Evolutionary conservation across 2,329 filamentous ascomycete genomes (phyloP), one percentile per base, ranked within the genome.

Genomic region (Pyrenochaeta sp.): DNA sequence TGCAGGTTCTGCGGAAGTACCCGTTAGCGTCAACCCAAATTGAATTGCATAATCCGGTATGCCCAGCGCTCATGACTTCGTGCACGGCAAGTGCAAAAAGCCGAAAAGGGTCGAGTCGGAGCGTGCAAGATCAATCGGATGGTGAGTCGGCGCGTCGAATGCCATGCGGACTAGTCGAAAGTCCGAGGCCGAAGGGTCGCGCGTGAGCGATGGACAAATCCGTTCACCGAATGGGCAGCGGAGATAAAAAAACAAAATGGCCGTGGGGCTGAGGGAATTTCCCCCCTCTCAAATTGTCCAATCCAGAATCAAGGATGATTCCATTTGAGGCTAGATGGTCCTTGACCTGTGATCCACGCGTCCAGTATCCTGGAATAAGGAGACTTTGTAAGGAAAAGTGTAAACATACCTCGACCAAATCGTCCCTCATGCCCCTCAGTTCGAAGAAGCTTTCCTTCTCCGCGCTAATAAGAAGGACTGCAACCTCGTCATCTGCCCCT

Each of bases 401-500:
- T 31, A 42, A 49, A 61, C 77, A 56, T 75, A 84, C 82, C 74
- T 82, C 77, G 21, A 89, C 82, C 36, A 89, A 76, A 7, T 82
- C 77, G 68, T 87, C 81, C 37, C 86, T 82, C 84, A 89, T 88
- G 58, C 87, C 85, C 71, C 95, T 88, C 65, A 99, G 82, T 48
- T 91, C 89, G 73, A 91, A 98, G 78, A 99, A 99, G 65, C 90
- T 90, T 77, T 99, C 94, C 71, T 93, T 95, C 66, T 97, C 89
- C 0, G 94, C 85, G 72, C 92, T 97, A 70, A 99, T 96, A 54
- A 99, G 84, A 30, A 99, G 86, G 54, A 98, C 88, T 20, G 94
- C 95, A n/a, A 96, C 87, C 21, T 86, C 84, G 60, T 95, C 89
- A 45, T 92, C 88, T 44, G 70, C 68, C 9, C 72, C 71, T 4